Evolutionary conservation across 2,329 filamentous ascomycete genomes (phyloP), one percentile per base, ranked within the genome.

Genomic region (Claviceps fusiformis): DNA sequence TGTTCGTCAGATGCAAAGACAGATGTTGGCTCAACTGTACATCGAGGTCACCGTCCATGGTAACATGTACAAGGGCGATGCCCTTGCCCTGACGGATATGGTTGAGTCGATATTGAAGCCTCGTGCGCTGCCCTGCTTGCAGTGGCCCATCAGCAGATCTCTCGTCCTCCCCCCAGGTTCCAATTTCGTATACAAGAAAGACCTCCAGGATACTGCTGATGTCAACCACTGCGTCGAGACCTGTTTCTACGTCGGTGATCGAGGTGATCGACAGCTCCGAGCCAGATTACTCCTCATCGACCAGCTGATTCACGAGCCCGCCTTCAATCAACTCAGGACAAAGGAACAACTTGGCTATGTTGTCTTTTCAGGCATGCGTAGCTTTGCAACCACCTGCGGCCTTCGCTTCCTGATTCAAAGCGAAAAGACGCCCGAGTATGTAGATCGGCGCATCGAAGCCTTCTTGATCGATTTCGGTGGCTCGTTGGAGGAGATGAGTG

Each of bases 301-400:
- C 31, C 93, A 97, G 70, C 87, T 98, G 72, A 84, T 89, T 0
- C 87, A 95, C 55, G 93, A 98, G 71, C 91, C 91, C 4, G 87
- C 87, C 9, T 98, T 97, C 66, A 89, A 98, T 70, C 90, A 95
- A 68, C 78, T 98, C 8, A 83, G 93, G 52, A 97, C 93, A 47
- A 96, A 97, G 70, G 92, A 98, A 69, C 92, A 98, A 71, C 84
- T 98, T 7, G 93, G 93, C 13, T 98, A 98, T 63, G 88, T 98
- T 54, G 92, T 98, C 0, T 95, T 92, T 70, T 92, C 87, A 51
- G 88, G 89, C 33, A 77, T 83, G 11, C 77, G 85, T 44, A 79
- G 80, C 53, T 82, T 86, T 55, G 74, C 82, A n/a, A 90, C 87
- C 0, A 92, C 86, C 0, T 85, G 89, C 63, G 89, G 88, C 1